A percentile compares a stretch with the other conserved stretches of the same genome.
phyloP scores from a whole-genome alignment of 495 filamentous ascomycete genomes.

The Xylaria nigripes region DNA sequence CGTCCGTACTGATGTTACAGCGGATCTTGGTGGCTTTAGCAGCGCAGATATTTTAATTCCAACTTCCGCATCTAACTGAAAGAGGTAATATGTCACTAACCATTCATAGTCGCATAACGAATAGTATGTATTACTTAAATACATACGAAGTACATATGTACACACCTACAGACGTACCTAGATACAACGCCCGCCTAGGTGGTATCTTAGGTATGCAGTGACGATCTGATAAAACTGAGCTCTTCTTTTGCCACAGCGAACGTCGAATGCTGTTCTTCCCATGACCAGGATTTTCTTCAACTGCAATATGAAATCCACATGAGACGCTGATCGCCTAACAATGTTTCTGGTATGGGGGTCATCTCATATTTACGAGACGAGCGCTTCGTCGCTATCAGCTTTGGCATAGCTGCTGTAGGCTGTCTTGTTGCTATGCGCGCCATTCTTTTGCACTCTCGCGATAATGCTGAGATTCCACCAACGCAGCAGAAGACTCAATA shows the following conservation, averaged over 20 bases:
- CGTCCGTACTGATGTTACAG: no score
- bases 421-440: constrained; percentile 31
- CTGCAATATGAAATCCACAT: neutral
- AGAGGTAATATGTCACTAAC: no score
- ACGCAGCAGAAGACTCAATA: constrained; percentile 47
- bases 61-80: no score
- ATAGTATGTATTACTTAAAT: no score
- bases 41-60: no score
- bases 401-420: constrained; percentile 32
- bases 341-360: constrained; percentile 25
- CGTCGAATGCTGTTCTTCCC: neutral
- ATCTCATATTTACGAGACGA: constrained; percentile 33
- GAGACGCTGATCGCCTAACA: constrained; percentile 11
- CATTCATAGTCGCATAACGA: no score
- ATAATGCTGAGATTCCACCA: constrained; percentile 40
- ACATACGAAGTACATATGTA: no score
- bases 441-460: constrained; percentile 37
- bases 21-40: no score
- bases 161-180: neutral
- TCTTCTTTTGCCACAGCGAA: neutral
- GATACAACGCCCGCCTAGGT: neutral
- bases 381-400: constrained; percentile 31
- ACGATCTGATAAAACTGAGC: neutral
- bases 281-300: neutral
- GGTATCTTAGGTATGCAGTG: neutral